Base-by-base conservation (phyloP, 2,329 filamentous ascomycete genomes). In the Trichophyton simii region DNA sequence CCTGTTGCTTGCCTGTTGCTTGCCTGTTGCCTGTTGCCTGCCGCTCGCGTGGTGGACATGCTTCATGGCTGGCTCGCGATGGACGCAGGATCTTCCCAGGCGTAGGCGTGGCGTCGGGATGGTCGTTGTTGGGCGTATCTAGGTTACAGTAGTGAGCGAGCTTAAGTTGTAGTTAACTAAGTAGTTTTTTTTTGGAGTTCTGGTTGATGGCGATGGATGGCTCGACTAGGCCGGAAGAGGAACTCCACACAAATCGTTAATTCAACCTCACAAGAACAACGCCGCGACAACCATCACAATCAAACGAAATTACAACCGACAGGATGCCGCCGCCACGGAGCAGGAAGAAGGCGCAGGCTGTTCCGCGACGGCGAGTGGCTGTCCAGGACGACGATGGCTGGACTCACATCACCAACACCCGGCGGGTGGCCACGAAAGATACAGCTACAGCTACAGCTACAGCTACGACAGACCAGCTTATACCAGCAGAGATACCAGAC, bases 361-460 rank as follows among this genome's bases (percentile, higher is more conserved):
- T 36, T 6, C 50, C 50, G 11, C 68, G 64, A 76, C 63, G 72
- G 15, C 58, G 42, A 42, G 68, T 42, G 34, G 38, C 9, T n/a
- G 64, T 76, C 60, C 72, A 71, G 59, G 74, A 74, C 65, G 61
- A 69, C 22, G 68, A 74, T 57, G 75, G 76, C 68, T 78, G 76
- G 76, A 77, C 76, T 25, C 75, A 77, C 65, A 36, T 36, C 34
- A 36, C 34, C 34, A 63, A 22, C 61, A 50, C 25, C 46, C 28
- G 46, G 25, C 63, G 46, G 52, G 44, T 63, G 52, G 44, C 62
- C 18, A 41, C n/a, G 1, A n/a, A n/a, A n/a, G n/a, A n/a, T 36
- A 15, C 11, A 58, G 48, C 58, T 13, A 25, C 46, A 3, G 2
- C 46, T 28, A 3, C 3, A 2, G 5, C 22, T 1, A 1, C 3